A percentile compares a stretch with the other conserved stretches of the same genome.
Evolutionary conservation across 2,329 filamentous ascomycete species (phyloP).

Genomic region (Penicillium decumbens): DNA sequence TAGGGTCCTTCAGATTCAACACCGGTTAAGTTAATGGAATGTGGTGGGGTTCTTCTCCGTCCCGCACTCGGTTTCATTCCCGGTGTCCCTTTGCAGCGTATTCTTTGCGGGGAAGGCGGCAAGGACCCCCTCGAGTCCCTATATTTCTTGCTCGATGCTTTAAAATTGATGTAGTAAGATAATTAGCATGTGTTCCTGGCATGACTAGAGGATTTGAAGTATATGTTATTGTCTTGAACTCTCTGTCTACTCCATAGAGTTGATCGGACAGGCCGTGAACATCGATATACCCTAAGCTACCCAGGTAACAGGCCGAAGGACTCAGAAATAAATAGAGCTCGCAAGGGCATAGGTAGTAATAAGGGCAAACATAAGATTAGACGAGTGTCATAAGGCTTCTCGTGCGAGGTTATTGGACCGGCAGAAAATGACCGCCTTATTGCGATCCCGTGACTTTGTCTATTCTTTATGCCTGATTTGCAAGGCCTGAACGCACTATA

Average conservation of each 20-base stretch:
- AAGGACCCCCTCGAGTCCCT: not conserved
- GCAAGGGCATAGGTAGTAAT: not conserved
- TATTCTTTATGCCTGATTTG: too few relatives aligned
- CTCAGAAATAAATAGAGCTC: not conserved
- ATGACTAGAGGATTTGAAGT: not conserved
- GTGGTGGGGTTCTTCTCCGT: conserved; percentile 10
- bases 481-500: too few relatives aligned
- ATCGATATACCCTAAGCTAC: not conserved
- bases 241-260: not conserved
- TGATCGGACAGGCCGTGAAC: not conserved
- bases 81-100: conserved; percentile 17
- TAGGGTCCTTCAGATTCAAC: conserved; percentile 6
- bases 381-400: not conserved
- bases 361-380: not conserved
- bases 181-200: not conserved
- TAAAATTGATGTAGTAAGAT: not conserved
- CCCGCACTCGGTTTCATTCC: conserved; percentile 1
- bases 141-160: not conserved
- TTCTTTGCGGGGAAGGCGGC: conserved; percentile 12
- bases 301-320: not conserved
- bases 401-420: too few relatives aligned
- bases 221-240: not conserved
- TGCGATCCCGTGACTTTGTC: too few relatives aligned
- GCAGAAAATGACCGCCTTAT: too few relatives aligned
- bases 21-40: conserved; percentile 14